Evolutionary conservation across 768 basidiomycete genomes (phyloP), one percentile per base, ranked within the genome.

Genomic region (Megacollybia marginata): DNA sequence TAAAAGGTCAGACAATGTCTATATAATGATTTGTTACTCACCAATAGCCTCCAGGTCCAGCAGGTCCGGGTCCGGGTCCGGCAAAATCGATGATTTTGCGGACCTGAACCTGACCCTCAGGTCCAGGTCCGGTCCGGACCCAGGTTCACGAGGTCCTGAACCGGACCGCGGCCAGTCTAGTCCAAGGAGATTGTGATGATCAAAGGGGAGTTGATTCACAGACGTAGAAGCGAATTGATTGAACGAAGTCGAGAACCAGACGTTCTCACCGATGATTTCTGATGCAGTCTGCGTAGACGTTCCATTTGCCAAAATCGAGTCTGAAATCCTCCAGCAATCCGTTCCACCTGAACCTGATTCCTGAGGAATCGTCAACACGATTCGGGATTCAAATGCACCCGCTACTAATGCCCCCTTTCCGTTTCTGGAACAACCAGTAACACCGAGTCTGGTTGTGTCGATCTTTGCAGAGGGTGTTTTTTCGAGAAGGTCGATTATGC

Each of bases 291-390:
- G 80, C 2, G 75, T 75, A 44, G 54, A 54, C 23, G 63, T 64
- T 1, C 78, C 79, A 28, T 28, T 28, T 3, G 23, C 23, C 4
- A 18, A 54, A 57, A 33, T 60, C 55, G 53, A 70, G 60, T 75
- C 69, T 18, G 78, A 80, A 50, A 82, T 65, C 38, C 79, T 74
- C 80, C 80, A 82, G 64, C 74, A 77, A n/a, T 72, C 74, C 19
- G 70, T 72, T 5, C 80, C 79, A 44, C 80, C 79, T 9, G 78
- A 77, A 9, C 80, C 80, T 10, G 79, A 80, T 61, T 82, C 79
- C 59, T 82, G 80, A 5, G 79, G 76, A 52, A 82, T 75, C 7
- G 79, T 81, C 52, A 82, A 67, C 9, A 74, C 75, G 54, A 82
- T 75, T 50, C 79, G 79, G 2, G 67, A 59, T 52, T 82, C 79